A percentile compares a stretch with the other conserved stretches of the same genome.
Conservation (phyloP, 129 eudicot species). For the Flaveria brownii region DNA sequence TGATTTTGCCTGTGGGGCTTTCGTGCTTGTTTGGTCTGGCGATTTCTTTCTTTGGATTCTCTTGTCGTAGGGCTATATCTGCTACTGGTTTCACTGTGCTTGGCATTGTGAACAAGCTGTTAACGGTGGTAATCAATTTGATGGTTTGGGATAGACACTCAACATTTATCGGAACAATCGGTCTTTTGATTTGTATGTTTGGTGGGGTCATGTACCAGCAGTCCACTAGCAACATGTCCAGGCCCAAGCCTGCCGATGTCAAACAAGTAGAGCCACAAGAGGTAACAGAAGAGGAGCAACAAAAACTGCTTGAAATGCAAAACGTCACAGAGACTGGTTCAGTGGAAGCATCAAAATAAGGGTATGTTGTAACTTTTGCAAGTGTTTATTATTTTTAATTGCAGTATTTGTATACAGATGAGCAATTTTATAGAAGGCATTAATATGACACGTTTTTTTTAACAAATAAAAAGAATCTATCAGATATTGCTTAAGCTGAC, state of each 20-base stretch:
- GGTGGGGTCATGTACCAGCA: slow-evolving; percentile 98
- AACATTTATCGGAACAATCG: slow-evolving; percentile 78
- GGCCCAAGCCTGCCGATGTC: slow-evolving; percentile 47
- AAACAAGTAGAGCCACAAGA: slow-evolving; percentile 45
- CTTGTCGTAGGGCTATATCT: slow-evolving; percentile 94
- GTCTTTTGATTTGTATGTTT: slow-evolving; percentile 87
- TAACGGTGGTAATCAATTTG: slow-evolving; percentile 94
- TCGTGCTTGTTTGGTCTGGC: slow-evolving; percentile 95
- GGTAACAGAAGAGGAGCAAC: slow-evolving; percentile 50
- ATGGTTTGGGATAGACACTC: slow-evolving; percentile 95
- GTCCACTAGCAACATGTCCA: slow-evolving; percentile 66
- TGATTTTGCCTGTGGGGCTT: slow-evolving; percentile 80
- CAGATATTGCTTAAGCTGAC: background rate
- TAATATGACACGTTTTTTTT: background rate
- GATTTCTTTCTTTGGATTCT: slow-evolving; percentile 96
- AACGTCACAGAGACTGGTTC: slow-evolving; percentile 21
- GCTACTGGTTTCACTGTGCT: slow-evolving; percentile 99
- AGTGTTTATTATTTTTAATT: background rate
- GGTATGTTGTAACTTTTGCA: background rate
- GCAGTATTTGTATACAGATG: background rate
- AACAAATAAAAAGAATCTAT: background rate
- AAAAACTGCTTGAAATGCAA: slow-evolving; percentile 79
- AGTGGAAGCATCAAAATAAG: slow-evolving; percentile 40
- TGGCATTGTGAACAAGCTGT: slow-evolving; percentile 88
- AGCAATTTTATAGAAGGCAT: background rate